Evolutionary conservation across 2,329 filamentous ascomycete species (phyloP).

Genomic region (Penicillium brasilianum): DNA sequence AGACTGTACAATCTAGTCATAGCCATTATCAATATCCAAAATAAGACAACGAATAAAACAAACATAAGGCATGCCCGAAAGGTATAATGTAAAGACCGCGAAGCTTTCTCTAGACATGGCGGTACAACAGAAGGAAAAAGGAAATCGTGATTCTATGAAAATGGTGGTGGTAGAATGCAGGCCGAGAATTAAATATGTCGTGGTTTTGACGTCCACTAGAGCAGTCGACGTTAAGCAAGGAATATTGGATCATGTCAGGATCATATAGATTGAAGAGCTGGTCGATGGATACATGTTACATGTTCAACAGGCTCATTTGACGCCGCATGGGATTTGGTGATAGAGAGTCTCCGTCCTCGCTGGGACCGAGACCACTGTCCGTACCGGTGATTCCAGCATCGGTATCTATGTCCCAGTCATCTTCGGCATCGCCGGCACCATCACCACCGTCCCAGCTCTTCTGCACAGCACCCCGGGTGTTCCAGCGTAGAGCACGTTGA

Average conservation of each 20-base stretch:
- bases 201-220: constrained; percentile 7
- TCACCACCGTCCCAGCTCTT: constrained; percentile 72
- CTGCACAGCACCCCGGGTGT: constrained; percentile 87
- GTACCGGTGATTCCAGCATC: constrained; percentile 58
- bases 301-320: constrained; percentile 74
- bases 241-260: constrained; percentile 7
- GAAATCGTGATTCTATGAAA: constrained; percentile 18
- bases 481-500: constrained; percentile 90
- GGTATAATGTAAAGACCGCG: constrained; percentile 25
- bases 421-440: constrained; percentile 53
- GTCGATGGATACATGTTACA: constrained; percentile 45
- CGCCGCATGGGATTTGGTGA: constrained; percentile 70
- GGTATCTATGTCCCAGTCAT: constrained; percentile 91
- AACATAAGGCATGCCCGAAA: background rate
- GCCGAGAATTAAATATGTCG: constrained; percentile 14
- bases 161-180: constrained; percentile 12
- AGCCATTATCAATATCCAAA: background rate
- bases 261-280: background rate
- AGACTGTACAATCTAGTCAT: background rate
- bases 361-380: constrained; percentile 58
- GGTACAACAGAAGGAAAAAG: constrained; percentile 5
- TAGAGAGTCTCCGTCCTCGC: constrained; percentile 66
- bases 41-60: background rate
- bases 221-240: background rate
- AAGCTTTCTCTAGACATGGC: constrained; percentile 8